These are phyloP conservation scores for Sanguinoderma infundibulare DNA, from an alignment of 1,284 basidiomycete genomes.

Conservation along the genomic window DNA sequence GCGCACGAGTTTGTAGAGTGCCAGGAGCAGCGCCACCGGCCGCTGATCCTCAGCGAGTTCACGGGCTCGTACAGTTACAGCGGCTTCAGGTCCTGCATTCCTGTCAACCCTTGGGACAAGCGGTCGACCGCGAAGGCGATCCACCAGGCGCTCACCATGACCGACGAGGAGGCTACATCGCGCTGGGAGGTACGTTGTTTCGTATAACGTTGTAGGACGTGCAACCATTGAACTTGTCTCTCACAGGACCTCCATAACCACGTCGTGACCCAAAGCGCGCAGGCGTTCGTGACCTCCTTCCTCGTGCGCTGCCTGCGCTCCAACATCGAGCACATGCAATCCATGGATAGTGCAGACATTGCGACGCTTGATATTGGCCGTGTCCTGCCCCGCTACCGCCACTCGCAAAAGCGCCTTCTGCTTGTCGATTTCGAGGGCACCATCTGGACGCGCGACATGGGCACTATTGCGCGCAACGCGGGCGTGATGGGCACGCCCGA, in stretches of 20 bases:
- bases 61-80: slow-evolving; percentile 87
- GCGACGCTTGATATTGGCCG: slow-evolving; percentile 54
- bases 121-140: slow-evolving; percentile 79
- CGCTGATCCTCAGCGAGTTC: slow-evolving; percentile 84
- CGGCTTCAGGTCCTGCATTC: slow-evolving; percentile 85
- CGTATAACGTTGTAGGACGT: background rate
- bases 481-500: slow-evolving; percentile 27
- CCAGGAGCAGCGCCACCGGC: slow-evolving; percentile 70
- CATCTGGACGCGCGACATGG: slow-evolving; percentile 65
- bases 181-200: slow-evolving; percentile 71
- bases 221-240: background rate
- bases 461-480: slow-evolving; percentile 40
- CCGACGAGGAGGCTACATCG: slow-evolving; percentile 67
- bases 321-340: slow-evolving; percentile 64
- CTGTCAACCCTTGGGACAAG: slow-evolving; percentile 85
- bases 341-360: slow-evolving; percentile 40
- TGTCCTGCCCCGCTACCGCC: slow-evolving; percentile 63
- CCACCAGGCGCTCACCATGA: slow-evolving; percentile 79
- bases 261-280: slow-evolving; percentile 87
- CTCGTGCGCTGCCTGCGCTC: slow-evolving; percentile 74
- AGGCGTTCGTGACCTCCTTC: slow-evolving; percentile 84
- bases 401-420: slow-evolving; percentile 67
- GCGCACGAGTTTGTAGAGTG: slow-evolving; percentile 88
- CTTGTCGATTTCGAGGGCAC: slow-evolving; percentile 84
- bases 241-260: slow-evolving; percentile 79